Percentiles rank a stretch among this genome's conserved stretches.
phyloP scores from a whole-genome alignment of 108 stramenopile species.

The Conticribra weissflogii region DNA sequence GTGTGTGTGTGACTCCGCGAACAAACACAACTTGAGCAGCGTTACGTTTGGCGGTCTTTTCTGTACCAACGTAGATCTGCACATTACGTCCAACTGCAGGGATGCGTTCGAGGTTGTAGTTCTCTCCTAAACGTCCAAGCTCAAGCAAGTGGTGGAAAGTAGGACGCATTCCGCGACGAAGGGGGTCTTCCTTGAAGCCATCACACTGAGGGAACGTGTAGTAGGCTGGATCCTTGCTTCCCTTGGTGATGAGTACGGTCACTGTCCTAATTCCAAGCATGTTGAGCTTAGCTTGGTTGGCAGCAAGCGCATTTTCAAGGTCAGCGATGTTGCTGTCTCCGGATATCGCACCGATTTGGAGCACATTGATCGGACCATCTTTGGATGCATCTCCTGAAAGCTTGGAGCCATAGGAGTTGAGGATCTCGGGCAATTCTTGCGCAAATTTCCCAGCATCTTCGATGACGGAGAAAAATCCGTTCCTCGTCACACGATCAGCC shows the following conservation, averaged over 20 bases:
- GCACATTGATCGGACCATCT: conserved; percentile 76
- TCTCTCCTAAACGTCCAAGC: conserved; percentile 77
- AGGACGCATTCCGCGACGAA: conserved; percentile 95
- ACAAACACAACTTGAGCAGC: conserved; percentile 93
- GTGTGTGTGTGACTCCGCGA: conserved; percentile 90
- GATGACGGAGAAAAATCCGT: conserved; percentile 71
- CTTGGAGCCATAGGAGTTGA: conserved; percentile 67
- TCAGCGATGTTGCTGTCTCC: conserved; percentile 45
- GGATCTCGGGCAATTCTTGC: conserved; percentile 63
- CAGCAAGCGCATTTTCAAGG: conserved; percentile 58
- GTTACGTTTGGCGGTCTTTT: conserved; percentile 71
- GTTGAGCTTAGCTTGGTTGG: conserved; percentile 61
- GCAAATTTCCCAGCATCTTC: conserved; percentile 49
- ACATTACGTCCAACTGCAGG: conserved; percentile 90
- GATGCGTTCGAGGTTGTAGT: conserved; percentile 87
- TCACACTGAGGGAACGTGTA: conserved; percentile 82
- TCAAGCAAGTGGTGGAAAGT: conserved; percentile 96
- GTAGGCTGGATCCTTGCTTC: conserved; percentile 83
- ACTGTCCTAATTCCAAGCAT: conserved; percentile 86
- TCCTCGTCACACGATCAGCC: conserved; percentile 68
- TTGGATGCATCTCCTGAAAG: conserved; percentile 48
- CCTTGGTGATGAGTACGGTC: conserved; percentile 70
- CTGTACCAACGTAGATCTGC: conserved; percentile 92
- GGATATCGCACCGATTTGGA: conserved; percentile 74
- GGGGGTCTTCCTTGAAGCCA: conserved; percentile 88